These are phyloP conservation scores for Verticillium klebahnii DNA, from an alignment of 2,329 filamentous ascomycete species.

Conservation along the genomic window DNA sequence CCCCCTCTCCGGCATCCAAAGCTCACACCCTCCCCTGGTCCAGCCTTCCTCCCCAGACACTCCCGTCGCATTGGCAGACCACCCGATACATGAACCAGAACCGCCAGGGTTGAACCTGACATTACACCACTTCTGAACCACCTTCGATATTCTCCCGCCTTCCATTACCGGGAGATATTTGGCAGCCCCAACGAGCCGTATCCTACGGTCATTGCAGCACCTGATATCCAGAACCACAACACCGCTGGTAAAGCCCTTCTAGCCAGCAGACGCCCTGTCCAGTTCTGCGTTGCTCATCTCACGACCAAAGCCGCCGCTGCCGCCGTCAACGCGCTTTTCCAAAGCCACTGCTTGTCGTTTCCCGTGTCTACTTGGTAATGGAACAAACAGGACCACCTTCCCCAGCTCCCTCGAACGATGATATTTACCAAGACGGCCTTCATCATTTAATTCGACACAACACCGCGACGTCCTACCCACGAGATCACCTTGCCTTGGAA, in stretches of 20 bases:
- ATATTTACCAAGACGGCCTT: constrained; percentile 33
- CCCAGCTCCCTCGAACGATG: constrained; percentile 36
- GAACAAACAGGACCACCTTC: constrained; percentile 36
- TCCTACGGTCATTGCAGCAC: background rate
- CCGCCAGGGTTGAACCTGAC: background rate
- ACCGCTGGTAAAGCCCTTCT: too few relatives aligned
- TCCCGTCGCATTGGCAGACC: background rate
- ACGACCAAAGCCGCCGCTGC: too few relatives aligned
- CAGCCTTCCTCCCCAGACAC: background rate
- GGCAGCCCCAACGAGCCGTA: background rate
- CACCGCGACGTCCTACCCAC: constrained; percentile 21
- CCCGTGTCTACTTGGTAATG: constrained; percentile 21
- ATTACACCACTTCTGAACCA: background rate
- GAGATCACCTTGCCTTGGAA: constrained; percentile 20
- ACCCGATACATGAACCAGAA: background rate
- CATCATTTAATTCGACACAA: constrained; percentile 41
- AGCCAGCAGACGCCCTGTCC: too few relatives aligned
- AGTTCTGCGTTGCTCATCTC: too few relatives aligned
- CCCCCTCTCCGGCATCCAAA: background rate
- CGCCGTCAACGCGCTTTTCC: too few relatives aligned
- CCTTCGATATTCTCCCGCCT: background rate
- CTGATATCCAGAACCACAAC: background rate
- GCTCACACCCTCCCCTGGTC: background rate
- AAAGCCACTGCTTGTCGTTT: background rate
- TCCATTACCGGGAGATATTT: background rate